phyloP scores from a whole-genome alignment of 2,329 filamentous ascomycete species.

The Curvularia lunata region DNA sequence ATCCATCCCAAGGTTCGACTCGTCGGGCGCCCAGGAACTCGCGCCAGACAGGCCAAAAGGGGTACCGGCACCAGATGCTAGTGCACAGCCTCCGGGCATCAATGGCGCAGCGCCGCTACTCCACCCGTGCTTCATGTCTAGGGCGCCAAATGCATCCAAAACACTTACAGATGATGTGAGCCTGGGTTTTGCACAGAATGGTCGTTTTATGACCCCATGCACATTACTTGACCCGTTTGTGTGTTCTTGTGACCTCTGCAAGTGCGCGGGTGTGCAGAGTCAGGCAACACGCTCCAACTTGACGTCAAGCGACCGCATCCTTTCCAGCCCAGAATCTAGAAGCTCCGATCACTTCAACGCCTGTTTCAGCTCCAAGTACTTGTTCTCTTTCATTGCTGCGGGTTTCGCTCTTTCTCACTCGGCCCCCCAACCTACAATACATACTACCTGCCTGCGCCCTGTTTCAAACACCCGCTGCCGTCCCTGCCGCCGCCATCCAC shows the following conservation, averaged over 20 bases:
- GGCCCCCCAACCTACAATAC: background rate
- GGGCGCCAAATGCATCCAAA: slow-evolving; percentile 19
- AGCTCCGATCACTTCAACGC: slow-evolving; percentile 22
- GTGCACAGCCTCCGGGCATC: slow-evolving; percentile 30
- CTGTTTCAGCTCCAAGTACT: slow-evolving; percentile 35
- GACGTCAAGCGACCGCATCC: slow-evolving; percentile 20
- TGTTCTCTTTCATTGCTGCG: slow-evolving; percentile 20
- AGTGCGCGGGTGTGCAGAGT: slow-evolving; percentile 20
- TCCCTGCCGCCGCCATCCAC: slow-evolving; percentile 8
- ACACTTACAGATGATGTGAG: slow-evolving; percentile 35
- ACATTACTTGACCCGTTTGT: slow-evolving; percentile 18
- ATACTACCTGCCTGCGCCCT: slow-evolving; percentile 18
- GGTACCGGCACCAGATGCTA: slow-evolving; percentile 27
- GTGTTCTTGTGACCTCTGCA: slow-evolving; percentile 24
- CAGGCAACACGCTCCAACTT: slow-evolving; percentile 22
- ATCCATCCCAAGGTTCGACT: slow-evolving; percentile 15
- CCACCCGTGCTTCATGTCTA: slow-evolving; percentile 10
- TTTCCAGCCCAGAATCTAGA: slow-evolving; percentile 22
- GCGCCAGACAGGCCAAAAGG: slow-evolving; percentile 21
- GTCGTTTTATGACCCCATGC: slow-evolving; percentile 14
- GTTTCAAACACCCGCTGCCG: slow-evolving; percentile 16
- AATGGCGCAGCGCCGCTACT: slow-evolving; percentile 29
- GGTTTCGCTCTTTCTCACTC: slow-evolving; percentile 17
- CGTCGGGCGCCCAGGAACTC: slow-evolving; percentile 19
- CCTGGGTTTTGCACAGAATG: slow-evolving; percentile 3